Evolutionary conservation across 257 asterid genomes (phyloP), one percentile per base, ranked within the genome.

Genomic region (Solanum paucissectum): DNA sequence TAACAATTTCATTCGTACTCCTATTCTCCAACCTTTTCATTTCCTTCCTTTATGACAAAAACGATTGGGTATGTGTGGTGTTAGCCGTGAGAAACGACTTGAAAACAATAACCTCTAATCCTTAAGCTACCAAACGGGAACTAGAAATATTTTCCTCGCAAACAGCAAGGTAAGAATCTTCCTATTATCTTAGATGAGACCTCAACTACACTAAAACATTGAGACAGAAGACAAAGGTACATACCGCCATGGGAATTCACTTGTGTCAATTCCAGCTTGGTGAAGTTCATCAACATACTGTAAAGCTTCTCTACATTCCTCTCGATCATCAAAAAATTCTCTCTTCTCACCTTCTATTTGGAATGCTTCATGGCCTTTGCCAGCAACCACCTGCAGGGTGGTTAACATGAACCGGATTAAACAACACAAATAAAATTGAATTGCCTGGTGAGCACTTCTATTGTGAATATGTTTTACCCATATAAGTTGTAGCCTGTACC

Each of bases 251-350:
- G 98, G 98, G 88, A 95, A 97, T 95, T 97, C 98, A 90, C 98
- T 97, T 12, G 98, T 95, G 91, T 95, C 99, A 29, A 97, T 97
- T 86, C 99, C 99, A 87, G 99, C 98, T 93, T 92, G 98, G 93
- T 97, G 99, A 90, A 97, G 99, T 93, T 97, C 99, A 77, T 95
- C 99, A 49, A 97, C 98, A 83, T 97, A 95, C 93, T 95, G 98
- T 87, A 97, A 89, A 81, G 99, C 98, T 91, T 97, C 98, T 86
- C 98, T 92, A 90, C 99, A 97, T 91, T 95, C 98, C 89, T 95
- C 99, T 84, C 99, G 91, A 84, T 97, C 99, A 89, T 97, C 99
- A 87, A 97, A 97, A 90, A 94, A 97, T 73, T 95, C 98, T 79
- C 90, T 92, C 90, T 97, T 97, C 62, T 95, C 98, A 29, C 98